phyloP scores from a whole-genome alignment of 2,329 filamentous ascomycete species.

The Trematosphaeria pertusa region DNA sequence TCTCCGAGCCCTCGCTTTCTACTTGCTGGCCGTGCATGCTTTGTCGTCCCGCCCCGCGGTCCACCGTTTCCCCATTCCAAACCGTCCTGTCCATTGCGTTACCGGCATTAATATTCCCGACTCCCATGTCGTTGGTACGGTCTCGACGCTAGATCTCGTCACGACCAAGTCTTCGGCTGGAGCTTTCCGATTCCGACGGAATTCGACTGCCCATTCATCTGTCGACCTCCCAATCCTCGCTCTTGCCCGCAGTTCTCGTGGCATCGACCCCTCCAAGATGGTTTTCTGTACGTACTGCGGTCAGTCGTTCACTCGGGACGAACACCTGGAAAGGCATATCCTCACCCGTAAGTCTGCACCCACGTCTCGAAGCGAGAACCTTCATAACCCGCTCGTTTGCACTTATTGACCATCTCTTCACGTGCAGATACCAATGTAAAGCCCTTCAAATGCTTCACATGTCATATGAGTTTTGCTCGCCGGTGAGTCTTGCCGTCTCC shows the following conservation, averaged over 20 bases:
- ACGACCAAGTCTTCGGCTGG: constrained; percentile 12
- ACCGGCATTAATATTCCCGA: constrained; percentile 5
- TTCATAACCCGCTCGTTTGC: not conserved
- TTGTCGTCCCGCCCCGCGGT: constrained; percentile 14
- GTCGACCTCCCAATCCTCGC: not conserved
- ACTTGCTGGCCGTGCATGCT: constrained; percentile 3
- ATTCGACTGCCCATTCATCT: not conserved
- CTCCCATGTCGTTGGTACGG: constrained; percentile 13
- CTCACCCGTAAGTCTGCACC: constrained; percentile 54
- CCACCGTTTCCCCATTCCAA: constrained; percentile 8
- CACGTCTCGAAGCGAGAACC: not conserved
- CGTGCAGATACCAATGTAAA: constrained; percentile 60
- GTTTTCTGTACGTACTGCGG: constrained; percentile 63
- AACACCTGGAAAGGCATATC: constrained; percentile 61
- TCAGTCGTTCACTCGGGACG: constrained; percentile 60
- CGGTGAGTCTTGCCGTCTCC: constrained; percentile 46
- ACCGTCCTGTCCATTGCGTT: constrained; percentile 4
- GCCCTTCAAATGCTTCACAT: constrained; percentile 62
- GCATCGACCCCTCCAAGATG: constrained; percentile 44
- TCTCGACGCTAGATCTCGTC: constrained; percentile 8
- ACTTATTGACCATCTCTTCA: constrained; percentile 16
- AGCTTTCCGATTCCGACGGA: not conserved
- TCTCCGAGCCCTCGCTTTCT: not conserved
- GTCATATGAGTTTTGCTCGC: constrained; percentile 62
- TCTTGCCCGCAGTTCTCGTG: constrained; percentile 1